phyloP scores from a whole-genome alignment of 768 basidiomycete genomes.

The Pulveroboletus frians region DNA sequence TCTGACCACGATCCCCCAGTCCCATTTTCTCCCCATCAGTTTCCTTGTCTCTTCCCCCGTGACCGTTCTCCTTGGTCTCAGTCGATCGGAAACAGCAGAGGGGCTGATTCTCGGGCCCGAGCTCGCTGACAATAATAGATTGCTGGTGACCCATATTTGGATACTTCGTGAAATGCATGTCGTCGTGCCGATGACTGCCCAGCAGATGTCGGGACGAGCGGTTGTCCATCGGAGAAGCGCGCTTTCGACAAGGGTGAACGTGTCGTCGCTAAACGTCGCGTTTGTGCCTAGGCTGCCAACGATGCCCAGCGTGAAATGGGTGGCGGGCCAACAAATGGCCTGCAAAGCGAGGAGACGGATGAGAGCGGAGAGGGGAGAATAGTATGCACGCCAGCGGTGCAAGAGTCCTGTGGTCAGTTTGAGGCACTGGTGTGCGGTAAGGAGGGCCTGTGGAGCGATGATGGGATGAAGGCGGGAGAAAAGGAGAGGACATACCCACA shows the following conservation, averaged over 20 bases:
- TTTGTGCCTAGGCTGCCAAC: slow-evolving; percentile 42
- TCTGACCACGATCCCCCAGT: slow-evolving; percentile 68
- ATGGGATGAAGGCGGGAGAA: neutral
- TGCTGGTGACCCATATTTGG: slow-evolving; percentile 95
- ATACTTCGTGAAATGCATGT: slow-evolving; percentile 79
- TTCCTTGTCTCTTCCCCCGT: slow-evolving; percentile 17
- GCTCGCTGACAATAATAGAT: slow-evolving; percentile 42
- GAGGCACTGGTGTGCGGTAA: slow-evolving; percentile 89
- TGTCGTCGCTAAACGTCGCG: neutral
- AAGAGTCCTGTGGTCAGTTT: slow-evolving; percentile 83
- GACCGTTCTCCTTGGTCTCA: slow-evolving; percentile 15
- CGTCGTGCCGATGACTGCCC: slow-evolving; percentile 87
- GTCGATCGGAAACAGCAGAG: slow-evolving; percentile 16
- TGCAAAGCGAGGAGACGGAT: slow-evolving; percentile 90
- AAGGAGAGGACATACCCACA: slow-evolving; percentile 53
- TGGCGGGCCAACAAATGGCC: slow-evolving; percentile 95
- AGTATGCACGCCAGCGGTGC: slow-evolving; percentile 87
- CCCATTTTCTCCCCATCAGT: slow-evolving; percentile 60
- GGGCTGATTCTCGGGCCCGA: slow-evolving; percentile 6
- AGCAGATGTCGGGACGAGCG: slow-evolving; percentile 74
- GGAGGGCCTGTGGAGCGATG: slow-evolving; percentile 49
- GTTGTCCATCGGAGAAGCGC: slow-evolving; percentile 39
- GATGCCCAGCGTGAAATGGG: slow-evolving; percentile 74
- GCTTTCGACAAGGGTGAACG: slow-evolving; percentile 19
- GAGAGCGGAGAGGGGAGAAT: slow-evolving; percentile 80